A percentile compares a stretch with the other conserved stretches of the same genome.
phyloP scores from a whole-genome alignment of 1,284 basidiomycete species.

The Apiotrichum gracile region DNA sequence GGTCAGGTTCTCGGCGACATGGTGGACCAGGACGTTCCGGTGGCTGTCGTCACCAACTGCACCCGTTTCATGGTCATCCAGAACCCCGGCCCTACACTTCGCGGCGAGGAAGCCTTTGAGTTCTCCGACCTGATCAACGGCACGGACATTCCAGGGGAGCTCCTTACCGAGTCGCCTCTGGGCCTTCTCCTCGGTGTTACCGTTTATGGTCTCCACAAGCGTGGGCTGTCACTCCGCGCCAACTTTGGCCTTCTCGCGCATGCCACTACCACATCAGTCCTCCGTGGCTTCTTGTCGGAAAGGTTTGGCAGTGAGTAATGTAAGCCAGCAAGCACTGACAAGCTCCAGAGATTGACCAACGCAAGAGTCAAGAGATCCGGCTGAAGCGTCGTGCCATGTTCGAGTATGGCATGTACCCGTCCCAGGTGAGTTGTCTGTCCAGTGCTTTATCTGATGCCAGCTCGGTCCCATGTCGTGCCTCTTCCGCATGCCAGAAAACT shows the following conservation, averaged over 20 bases:
- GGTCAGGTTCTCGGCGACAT: background rate
- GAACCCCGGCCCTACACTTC: background rate
- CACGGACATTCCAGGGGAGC: background rate
- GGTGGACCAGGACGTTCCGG: background rate
- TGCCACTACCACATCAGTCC: background rate
- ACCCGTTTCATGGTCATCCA: constrained; percentile 5
- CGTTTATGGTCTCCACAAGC: background rate
- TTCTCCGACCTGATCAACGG: constrained; percentile 5
- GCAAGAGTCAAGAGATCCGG: background rate
- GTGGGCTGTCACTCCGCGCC: background rate
- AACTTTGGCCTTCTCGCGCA: background rate
- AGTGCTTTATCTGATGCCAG: background rate
- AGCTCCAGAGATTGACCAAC: background rate
- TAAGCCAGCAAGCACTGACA: background rate
- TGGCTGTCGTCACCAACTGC: constrained; percentile 12
- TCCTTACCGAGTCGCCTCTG: constrained; percentile 5
- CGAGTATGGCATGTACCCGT: background rate
- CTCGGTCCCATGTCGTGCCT: constrained; percentile 1
- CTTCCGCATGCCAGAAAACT: background rate
- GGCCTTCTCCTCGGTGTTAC: constrained; percentile 9
- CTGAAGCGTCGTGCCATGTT: constrained; percentile 6
- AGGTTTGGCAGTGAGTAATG: constrained; percentile 4
- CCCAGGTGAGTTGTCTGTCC: background rate
- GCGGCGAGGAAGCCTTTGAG: background rate
- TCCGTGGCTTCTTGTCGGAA: constrained; percentile 1